Evolutionary conservation across 1,284 basidiomycete genomes (phyloP).

Genomic region (Fomitiporia mediterranea): DNA sequence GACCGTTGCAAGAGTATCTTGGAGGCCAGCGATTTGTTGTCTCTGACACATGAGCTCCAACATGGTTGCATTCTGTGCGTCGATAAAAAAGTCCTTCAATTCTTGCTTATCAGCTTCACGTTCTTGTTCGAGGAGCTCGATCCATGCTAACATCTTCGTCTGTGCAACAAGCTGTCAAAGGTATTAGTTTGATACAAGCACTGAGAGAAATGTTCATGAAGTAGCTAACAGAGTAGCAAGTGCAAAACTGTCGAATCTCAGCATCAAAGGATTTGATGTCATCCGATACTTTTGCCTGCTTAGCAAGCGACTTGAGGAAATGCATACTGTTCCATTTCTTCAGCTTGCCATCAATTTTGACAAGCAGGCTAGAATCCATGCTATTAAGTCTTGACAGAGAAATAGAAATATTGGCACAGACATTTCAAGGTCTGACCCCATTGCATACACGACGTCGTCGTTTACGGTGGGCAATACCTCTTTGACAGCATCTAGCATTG

Average conservation of each 20-base stretch:
- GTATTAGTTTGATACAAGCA: too few relatives aligned
- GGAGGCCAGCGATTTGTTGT: too few relatives aligned
- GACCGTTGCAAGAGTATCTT: too few relatives aligned
- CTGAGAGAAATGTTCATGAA: neutral
- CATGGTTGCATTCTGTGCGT: too few relatives aligned
- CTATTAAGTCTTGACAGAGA: neutral
- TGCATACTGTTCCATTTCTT: conserved; percentile 36
- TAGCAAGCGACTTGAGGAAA: conserved; percentile 37
- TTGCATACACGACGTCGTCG: neutral
- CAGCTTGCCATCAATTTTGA: conserved; percentile 34
- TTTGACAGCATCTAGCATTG: neutral
- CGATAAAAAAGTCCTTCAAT: too few relatives aligned
- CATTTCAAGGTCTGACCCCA: neutral
- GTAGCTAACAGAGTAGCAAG: conserved; percentile 35
- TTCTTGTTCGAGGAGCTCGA: too few relatives aligned
- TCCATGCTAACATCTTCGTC: conserved; percentile 40
- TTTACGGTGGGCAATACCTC: neutral
- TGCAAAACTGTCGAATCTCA: conserved; percentile 37
- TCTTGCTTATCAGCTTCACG: too few relatives aligned
- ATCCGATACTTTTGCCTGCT: conserved; percentile 38
- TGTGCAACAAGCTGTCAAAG: neutral
- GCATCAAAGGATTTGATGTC: conserved; percentile 39
- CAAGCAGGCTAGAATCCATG: conserved; percentile 32
- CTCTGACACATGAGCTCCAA: too few relatives aligned
- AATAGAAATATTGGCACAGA: neutral